Evolutionary conservation across 805 yeast genomes (phyloP).

Genomic region (Candida endomychidarum): DNA sequence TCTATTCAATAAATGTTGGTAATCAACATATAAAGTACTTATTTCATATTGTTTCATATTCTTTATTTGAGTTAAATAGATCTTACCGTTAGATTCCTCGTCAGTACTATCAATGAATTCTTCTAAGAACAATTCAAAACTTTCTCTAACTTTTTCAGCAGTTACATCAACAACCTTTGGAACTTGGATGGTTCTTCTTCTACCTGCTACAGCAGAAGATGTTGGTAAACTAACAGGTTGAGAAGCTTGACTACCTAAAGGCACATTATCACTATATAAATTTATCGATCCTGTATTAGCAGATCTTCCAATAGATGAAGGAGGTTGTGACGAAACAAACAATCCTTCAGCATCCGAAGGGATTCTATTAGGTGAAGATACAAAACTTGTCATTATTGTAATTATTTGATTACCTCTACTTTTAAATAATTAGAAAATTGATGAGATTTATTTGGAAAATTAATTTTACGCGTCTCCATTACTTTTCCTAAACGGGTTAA

Average conservation of each 20-base stretch:
- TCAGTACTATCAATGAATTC: constrained; percentile 45
- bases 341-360: constrained; percentile 46
- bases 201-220: constrained; percentile 27
- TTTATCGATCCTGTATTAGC: constrained; percentile 31
- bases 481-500: constrained; percentile 21
- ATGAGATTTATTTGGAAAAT: neutral
- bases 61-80: constrained; percentile 76
- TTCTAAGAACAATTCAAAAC: constrained; percentile 81
- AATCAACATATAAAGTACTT: constrained; percentile 81
- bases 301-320: constrained; percentile 40
- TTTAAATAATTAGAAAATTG: neutral
- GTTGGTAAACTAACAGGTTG: constrained; percentile 10
- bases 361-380: constrained; percentile 41
- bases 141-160: constrained; percentile 90
- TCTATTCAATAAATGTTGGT: constrained; percentile 67
- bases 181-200: constrained; percentile 65
- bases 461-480: constrained; percentile 11
- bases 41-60: constrained; percentile 76
- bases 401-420: neutral
- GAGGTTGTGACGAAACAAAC: constrained; percentile 41
- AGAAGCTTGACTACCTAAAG: constrained; percentile 10
- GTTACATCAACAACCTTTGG: constrained; percentile 88
- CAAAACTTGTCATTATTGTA: constrained; percentile 37
- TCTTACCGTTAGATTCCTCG: constrained; percentile 49
- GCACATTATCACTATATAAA: constrained; percentile 26